Evolutionary conservation across 306 rosid genomes (phyloP).

Genomic region (Styphnolobium japonicum): DNA sequence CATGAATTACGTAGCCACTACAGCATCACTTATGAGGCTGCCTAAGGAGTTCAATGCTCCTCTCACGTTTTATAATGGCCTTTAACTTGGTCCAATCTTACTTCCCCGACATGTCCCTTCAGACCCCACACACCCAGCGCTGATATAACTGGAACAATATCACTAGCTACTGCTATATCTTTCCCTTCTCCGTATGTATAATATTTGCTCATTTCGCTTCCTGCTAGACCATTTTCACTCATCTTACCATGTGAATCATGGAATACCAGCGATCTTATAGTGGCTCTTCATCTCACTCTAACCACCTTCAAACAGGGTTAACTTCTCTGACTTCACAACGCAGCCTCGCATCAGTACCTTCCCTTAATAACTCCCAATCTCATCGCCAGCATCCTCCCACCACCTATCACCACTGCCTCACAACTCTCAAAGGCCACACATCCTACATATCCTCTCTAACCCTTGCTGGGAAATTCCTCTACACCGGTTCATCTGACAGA

Average conservation of each 20-base stretch:
- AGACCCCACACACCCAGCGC: conserved; percentile 9
- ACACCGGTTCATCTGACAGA: conserved; percentile 70
- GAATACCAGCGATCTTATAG: conserved; percentile 40
- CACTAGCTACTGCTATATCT: not conserved
- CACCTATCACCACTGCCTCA: conserved; percentile 42
- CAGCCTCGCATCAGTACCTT: conserved; percentile 57
- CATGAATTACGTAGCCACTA: too few species aligned
- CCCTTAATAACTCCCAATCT: conserved; percentile 32
- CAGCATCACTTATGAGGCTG: not conserved
- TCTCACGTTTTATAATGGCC: not conserved
- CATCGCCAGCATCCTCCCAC: not conserved
- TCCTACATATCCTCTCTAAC: conserved; percentile 72
- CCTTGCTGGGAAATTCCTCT: conserved; percentile 63
- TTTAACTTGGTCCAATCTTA: not conserved
- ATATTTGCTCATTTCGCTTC: conserved; percentile 25
- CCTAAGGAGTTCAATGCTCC: not conserved
- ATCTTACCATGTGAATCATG: conserved; percentile 50
- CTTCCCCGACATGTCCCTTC: not conserved
- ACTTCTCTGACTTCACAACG: conserved; percentile 45
- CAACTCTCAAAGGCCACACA: conserved; percentile 58
- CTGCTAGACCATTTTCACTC: conserved; percentile 21
- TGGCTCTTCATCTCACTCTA: conserved; percentile 32
- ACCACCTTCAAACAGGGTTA: conserved; percentile 16
- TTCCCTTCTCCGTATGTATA: conserved; percentile 31
- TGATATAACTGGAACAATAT: not conserved